Evolutionary conservation across 305 asterid species (phyloP).

Genomic region (Fraxinus floribunda): DNA sequence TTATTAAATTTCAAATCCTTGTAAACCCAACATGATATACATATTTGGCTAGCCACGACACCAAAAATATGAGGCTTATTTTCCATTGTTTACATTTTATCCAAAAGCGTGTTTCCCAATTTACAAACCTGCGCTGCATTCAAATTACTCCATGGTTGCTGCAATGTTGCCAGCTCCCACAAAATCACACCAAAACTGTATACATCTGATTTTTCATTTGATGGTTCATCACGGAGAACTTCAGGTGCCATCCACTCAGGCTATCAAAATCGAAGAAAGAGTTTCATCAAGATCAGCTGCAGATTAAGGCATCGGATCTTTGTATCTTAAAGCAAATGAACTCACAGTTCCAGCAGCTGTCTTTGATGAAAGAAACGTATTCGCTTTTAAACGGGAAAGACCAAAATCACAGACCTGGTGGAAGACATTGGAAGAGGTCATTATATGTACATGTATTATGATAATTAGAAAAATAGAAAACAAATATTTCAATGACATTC

Average conservation of each 20-base stretch:
- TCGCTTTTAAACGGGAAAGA: constrained; percentile 89
- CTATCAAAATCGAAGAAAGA: constrained; percentile 33
- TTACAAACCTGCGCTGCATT: constrained; percentile 89
- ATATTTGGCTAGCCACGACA: constrained; percentile 10
- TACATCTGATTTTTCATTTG: constrained; percentile 94
- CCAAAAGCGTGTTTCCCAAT: constrained; percentile 6
- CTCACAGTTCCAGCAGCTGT: constrained; percentile 99
- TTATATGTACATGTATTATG: neutral
- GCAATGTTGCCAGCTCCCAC: constrained; percentile 93
- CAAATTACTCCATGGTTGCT: constrained; percentile 89
- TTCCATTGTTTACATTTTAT: neutral
- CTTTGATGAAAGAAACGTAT: constrained; percentile 94
- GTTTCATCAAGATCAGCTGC: neutral
- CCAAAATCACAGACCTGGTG: constrained; percentile 95
- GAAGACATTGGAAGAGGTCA: constrained; percentile 30
- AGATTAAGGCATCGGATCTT: neutral
- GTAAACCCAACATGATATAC: neutral
- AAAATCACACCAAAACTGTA: constrained; percentile 96
- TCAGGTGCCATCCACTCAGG: constrained; percentile 99
- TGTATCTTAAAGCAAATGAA: constrained; percentile 16
- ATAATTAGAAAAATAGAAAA: neutral
- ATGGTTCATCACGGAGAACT: constrained; percentile 95
- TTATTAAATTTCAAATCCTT: neutral
- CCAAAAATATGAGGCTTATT: neutral
- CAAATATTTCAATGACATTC: constrained; percentile 32